Evolutionary conservation across 441 rosid genomes (phyloP), one percentile per base, ranked within the genome.

Genomic region (Jatropha podagrica): DNA sequence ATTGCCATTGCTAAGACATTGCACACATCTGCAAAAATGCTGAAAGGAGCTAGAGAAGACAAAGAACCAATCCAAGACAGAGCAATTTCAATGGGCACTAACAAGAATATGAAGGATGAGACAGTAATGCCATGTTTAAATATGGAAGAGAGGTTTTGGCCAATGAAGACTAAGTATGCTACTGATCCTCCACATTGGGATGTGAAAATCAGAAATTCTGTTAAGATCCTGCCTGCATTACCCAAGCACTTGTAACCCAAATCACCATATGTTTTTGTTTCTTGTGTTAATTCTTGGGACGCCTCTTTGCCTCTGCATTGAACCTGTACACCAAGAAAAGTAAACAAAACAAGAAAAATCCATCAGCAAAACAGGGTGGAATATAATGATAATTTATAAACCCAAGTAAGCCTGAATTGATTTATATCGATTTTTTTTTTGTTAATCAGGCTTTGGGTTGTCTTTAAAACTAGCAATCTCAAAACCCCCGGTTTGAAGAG

Each of bases 161-260:
- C 97, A 32, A 95, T 93, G 82, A 95, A 95, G 20, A 92, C 87
- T 65, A 95, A 80, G 82, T 93, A 95, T 0, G 97, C 96, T 73
- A 92, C 91, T 20, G 90, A 81, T 54, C 97, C 99, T 80, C 98
- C 98, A 76, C 96, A 92, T 12, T 92, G 96, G 69, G 99, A 79
- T 13, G 84, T 52, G 74, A 87, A 84, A 26, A 95, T 88, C 61
- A 95, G 93, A 26, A 77, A 78, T 77, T 95, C 99, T 20, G 99
- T 88, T 32, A 92, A 48, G 80, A 73, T 89, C 41, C 98, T 88
- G 37, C 98, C 99, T 26, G 83, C 49, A 27, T 60, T 85, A 41
- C 98, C 98, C 86, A 90, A 65, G 74, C 90, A 88, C 65, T 81
- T 85, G 72, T 80, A 81, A 37, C 96, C 99, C 79, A 95, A 81